Base-by-base conservation (phyloP, 2,329 filamentous ascomycete species). In the Fusarium pseudoanthophilum region DNA sequence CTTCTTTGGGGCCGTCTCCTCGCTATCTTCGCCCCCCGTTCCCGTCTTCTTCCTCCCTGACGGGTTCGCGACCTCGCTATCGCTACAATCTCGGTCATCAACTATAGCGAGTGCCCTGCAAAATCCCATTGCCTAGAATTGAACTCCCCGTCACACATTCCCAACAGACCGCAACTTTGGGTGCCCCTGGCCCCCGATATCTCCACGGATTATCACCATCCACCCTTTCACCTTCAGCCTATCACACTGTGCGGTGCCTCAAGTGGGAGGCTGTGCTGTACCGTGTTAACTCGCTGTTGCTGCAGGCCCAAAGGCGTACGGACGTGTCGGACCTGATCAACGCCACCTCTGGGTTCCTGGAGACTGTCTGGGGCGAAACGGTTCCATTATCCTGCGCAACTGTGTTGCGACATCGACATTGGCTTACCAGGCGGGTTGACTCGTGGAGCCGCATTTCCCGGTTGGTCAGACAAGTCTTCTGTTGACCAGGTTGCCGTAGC, bases 321-420 rank as follows among this genome's bases (percentile, higher is more conserved):
- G 71, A 69, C 68, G 43, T 66, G 57, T 74, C 68, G 68, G 71
- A 69, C 46, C 53, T 62, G 51, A 60, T 40, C 60, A 37, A 52
- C 71, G 72, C 72, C 72, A 74, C 72, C 59, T 52, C 48, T 24
- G 42, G 66, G 66, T 65, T 57, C 34, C 59, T 42, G 20, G 56
- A 45, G 36, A 48, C 40, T 45, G 28, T 58, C 58, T 69, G 67
- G 66, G 52, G 59, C 67, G 40, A 69, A 69, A 60, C 68, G 26
- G 34, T 57, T 65, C 48, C 37, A 28, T 34, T 30, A 24, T 36
- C 40, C 57, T 57, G 55, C 42, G 30, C 57, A 64, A 56, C 30
- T 52, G 53, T 53, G 45, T 20, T 51, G 49, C 59, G 32, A 51
- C 42, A 51, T 72, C 42, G 36, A 58, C 52, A 48, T 69, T 48